Evolutionary conservation across 2,329 filamentous ascomycete genomes (phyloP), one percentile per base, ranked within the genome.

Genomic region (Calonectria leucothoes): DNA sequence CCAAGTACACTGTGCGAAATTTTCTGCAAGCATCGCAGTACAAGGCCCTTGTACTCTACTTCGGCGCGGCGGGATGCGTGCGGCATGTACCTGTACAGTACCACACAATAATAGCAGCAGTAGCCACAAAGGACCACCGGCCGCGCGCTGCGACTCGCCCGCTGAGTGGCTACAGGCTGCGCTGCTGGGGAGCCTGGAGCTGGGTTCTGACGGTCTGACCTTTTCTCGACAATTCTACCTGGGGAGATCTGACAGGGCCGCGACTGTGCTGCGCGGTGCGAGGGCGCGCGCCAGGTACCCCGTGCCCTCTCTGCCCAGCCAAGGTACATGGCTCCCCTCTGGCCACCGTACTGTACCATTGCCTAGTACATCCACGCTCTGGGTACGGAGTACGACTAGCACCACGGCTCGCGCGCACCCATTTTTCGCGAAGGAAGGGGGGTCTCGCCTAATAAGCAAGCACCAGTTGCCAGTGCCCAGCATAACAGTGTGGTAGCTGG

Each of bases 21-120:
- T 0, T 4, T 17, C 4, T 11, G 17, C 8, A 45, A 25, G 63
- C 45, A 71, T 66, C 45, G 73, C 75, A 74, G 79, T 85, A 84
- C 84, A 83, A 79, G 75, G 57, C 67, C 69, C 64, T 81, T 81
- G 83, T 82, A 84, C 82, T 83, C 79, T 84, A 83, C 81, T 73
- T 85, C 76, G 78, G 79, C 76, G 81, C 77, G 80, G 78, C 77
- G 79, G 79, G 76, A 78, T 79, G 79, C 76, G 77, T 76, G 75
- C 66, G 69, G 61, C 75, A 77, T 79, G 84, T 85, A 84, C 81
- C 82, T 79, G 76, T 84, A 86, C 84, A 85, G 84, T 85, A 85
- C 83, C 82, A 71, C 78, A 74, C 77, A 81, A 77, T 75, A 77
- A 77, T 78, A 79, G 77, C 71, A 79, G 73, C 76, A 77, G 75